phyloP scores from a whole-genome alignment of 768 basidiomycete genomes.

The Phaeotremella skinneri region DNA sequence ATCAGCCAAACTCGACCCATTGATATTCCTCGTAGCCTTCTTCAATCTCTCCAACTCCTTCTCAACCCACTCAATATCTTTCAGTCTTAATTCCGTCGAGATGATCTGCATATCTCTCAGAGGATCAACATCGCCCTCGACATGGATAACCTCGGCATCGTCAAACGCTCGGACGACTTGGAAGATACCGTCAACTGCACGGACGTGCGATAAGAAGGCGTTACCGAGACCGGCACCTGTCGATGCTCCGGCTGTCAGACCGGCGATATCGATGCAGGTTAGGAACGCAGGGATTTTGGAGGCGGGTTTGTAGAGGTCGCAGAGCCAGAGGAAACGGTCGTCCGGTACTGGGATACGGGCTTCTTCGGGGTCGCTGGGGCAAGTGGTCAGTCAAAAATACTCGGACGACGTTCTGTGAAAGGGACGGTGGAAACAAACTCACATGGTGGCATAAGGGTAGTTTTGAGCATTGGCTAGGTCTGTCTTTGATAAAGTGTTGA shows the following conservation, averaged over 20 bases:
- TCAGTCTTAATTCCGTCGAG: conserved; percentile 84
- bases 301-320: conserved; percentile 81
- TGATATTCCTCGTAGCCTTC: conserved; percentile 68
- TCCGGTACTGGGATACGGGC: conserved; percentile 97
- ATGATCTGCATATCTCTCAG: conserved; percentile 97
- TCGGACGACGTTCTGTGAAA: neutral
- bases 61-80: conserved; percentile 99
- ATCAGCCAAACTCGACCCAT: conserved; percentile 76
- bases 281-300: conserved; percentile 88
- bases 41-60: conserved; percentile 78
- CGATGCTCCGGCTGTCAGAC: conserved; percentile 95
- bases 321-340: conserved; percentile 89
- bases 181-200: conserved; percentile 98
- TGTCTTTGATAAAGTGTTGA: conserved; percentile 81
- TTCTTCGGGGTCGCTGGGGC: conserved; percentile 72
- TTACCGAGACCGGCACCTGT: conserved; percentile 98
- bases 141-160: conserved; percentile 98
- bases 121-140: conserved; percentile 96
- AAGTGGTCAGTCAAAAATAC: conserved; percentile 56
- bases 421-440: conserved; percentile 7
- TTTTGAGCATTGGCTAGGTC: conserved; percentile 94
- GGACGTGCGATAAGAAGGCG: conserved; percentile 93
- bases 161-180: conserved; percentile 97
- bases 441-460: conserved; percentile 72
- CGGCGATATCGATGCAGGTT: conserved; percentile 98